phyloP scores from a whole-genome alignment of 2,329 filamentous ascomycete species.

The Cercospora sesami region DNA sequence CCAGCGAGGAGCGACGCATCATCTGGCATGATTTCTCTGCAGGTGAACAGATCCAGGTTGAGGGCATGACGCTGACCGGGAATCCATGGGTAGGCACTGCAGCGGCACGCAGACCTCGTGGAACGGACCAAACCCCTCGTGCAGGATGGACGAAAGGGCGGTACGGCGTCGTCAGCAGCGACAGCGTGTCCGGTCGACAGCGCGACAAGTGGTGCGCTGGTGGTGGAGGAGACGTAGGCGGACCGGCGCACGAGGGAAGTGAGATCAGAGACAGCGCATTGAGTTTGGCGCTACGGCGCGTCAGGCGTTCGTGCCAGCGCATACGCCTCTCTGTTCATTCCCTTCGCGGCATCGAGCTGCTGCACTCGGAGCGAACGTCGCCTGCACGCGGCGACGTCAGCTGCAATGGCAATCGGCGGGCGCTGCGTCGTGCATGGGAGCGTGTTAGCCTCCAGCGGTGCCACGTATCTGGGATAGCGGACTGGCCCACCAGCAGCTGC shows the following conservation, averaged over 20 bases:
- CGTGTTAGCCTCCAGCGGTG: conserved; percentile 19
- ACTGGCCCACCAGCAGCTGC: conserved; percentile 16
- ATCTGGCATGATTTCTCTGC: background rate
- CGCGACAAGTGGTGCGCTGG: background rate
- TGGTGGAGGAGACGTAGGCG: background rate
- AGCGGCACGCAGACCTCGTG: conserved; percentile 14
- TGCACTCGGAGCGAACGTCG: background rate
- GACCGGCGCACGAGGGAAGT: background rate
- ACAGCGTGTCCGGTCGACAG: background rate
- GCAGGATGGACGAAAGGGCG: conserved; percentile 6
- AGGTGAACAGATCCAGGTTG: background rate
- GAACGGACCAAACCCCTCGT: conserved; percentile 13
- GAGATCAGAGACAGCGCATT: conserved; percentile 4
- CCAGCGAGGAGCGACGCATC: background rate
- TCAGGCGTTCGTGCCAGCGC: conserved; percentile 8
- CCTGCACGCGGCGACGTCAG: conserved; percentile 11
- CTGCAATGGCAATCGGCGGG: conserved; percentile 6
- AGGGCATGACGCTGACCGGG: conserved; percentile 4
- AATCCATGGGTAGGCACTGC: conserved; percentile 3
- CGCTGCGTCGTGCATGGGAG: conserved; percentile 16
- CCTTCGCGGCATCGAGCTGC: background rate
- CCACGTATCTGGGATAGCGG: conserved; percentile 18
- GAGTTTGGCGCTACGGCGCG: conserved; percentile 6
- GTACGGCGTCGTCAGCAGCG: background rate
- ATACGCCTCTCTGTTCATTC: background rate